Base-by-base conservation (phyloP, 345 rosid genomes). In the Populus pruinosa region DNA sequence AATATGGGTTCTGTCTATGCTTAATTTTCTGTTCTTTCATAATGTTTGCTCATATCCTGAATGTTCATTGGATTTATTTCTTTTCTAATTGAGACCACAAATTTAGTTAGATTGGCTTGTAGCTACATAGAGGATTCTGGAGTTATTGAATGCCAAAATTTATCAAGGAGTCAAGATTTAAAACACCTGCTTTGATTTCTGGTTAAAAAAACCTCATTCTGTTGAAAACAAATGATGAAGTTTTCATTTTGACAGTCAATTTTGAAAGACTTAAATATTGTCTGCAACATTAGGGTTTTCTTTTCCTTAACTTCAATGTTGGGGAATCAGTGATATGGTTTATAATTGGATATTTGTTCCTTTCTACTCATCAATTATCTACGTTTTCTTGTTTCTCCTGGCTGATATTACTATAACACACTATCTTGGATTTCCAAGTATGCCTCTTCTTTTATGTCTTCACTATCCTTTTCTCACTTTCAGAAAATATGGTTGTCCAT, bases 181-280 rank as follows among this genome's bases (percentile, higher is more conserved):
- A 5, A 44, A 44, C 33, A 27, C 39, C 8, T 70, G 13, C 23
- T 47, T 27, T 44, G 36, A 23, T 27, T 63, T 74, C 77, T 43
- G 50, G 50, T 43, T 23, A 41, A 61, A 50, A 50, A 27, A 44
- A 44, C 14, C 21, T 73, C 31, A 29, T 4, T 14, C 13, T 56
- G 67, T n/a, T 59, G 17, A 59, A 73, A 73, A 70, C 5, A 12
- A 10, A n/a, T 25, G 33, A 13, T 25, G 17, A 10, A 6, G 35
- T 7, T 72, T 11, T 59, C n/a, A 73, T 29, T 50, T 55, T 73
- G 76, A 64, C 20, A 10, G 44, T 72, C 50, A 35, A 56, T 73
- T 73, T 74, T 17, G 6, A 18, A 39, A 72, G 27, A 59, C 27
- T 56, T n/a, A 11, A 56, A 8, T 56, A 56, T 18, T 53, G 8